Conservation (phyloP, 768 basidiomycete genomes). For the Psilocybe cyanescens region DNA sequence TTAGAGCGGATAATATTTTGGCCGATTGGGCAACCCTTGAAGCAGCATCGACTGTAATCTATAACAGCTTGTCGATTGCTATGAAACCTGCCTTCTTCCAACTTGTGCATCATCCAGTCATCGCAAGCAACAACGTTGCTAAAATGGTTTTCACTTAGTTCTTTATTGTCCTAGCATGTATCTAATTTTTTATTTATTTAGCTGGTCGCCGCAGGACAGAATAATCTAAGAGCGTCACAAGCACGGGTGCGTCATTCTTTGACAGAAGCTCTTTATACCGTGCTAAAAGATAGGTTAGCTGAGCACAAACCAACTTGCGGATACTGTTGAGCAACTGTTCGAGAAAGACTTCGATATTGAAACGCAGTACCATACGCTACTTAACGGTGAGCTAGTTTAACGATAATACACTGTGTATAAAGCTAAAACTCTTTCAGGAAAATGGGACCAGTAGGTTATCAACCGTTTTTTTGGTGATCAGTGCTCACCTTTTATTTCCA, state of each 20-base stretch:
- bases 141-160: conserved; percentile 40
- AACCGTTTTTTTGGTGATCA: not conserved
- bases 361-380: conserved; percentile 58
- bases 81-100: conserved; percentile 70
- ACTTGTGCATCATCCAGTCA: conserved; percentile 67
- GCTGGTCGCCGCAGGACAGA: conserved; percentile 60
- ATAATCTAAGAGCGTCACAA: conserved; percentile 66
- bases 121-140: conserved; percentile 60
- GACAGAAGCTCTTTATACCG: not conserved
- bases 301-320: conserved; percentile 61
- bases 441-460: conserved; percentile 63
- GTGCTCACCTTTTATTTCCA: not conserved
- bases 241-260: conserved; percentile 41
- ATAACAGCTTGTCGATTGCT: conserved; percentile 49
- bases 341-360: conserved; percentile 66
- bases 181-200: conserved; percentile 5
- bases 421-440: conserved; percentile 37
- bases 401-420: not conserved
- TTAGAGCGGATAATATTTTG: conserved; percentile 61
- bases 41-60: conserved; percentile 54
- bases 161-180: not conserved
- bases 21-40: conserved; percentile 53
- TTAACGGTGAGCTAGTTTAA: conserved; percentile 45
- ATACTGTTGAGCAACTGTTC: conserved; percentile 58
- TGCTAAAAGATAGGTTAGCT: conserved; percentile 27